phyloP scores from a whole-genome alignment of 169 alveolate genomes.

The Plasmodium adleri region DNA sequence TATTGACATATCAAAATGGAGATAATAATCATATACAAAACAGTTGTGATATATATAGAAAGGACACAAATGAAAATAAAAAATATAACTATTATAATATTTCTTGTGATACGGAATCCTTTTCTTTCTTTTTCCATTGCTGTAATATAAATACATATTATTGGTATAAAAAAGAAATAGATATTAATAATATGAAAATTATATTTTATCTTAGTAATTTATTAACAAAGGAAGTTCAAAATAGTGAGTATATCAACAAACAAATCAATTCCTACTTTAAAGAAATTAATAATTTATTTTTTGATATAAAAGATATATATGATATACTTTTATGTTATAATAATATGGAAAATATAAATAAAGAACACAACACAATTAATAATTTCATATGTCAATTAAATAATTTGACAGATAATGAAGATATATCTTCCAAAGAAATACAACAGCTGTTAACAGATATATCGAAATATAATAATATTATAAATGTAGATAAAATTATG shows the following conservation, averaged over 20 bases:
- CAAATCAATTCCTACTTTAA: neutral
- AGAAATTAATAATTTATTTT: conserved; percentile 5
- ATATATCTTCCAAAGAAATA: too few species aligned
- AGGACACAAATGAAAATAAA: neutral
- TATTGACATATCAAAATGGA: neutral
- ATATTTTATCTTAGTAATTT: conserved; percentile 23
- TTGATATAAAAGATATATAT: conserved; percentile 38
- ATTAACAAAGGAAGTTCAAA: conserved; percentile 33
- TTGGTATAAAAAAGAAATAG: neutral
- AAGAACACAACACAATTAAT: too few species aligned
- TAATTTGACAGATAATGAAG: too few species aligned
- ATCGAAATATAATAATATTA: too few species aligned
- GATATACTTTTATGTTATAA: neutral
- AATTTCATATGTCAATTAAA: too few species aligned
- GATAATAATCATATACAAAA: neutral
- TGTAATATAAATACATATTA: too few species aligned
- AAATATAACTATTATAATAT: too few species aligned
- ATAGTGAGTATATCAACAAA: conserved; percentile 7
- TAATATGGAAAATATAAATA: too few species aligned
- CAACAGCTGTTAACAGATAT: too few species aligned
- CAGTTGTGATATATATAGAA: neutral
- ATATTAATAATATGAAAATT: conserved; percentile 24
- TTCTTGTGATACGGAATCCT: neutral
- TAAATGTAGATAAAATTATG: too few species aligned
- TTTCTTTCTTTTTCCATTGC: neutral